Base-by-base conservation (phyloP, 1,284 basidiomycete genomes). In the Boletus nobilissimus region DNA sequence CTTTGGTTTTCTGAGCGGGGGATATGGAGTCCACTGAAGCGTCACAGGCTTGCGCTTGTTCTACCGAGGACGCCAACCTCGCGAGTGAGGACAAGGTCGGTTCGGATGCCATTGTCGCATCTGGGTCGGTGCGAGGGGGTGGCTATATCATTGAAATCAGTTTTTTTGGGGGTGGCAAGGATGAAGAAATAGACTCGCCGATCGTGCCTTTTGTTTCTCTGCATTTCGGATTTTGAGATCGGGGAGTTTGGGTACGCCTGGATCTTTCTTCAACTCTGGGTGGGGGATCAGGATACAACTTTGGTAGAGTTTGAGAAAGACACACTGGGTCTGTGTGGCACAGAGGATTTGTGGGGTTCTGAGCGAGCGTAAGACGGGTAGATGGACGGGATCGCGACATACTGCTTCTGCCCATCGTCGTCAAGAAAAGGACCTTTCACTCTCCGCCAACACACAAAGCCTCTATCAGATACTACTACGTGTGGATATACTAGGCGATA, bases 241-340 rank as follows among this genome's bases (percentile, higher is more conserved):
- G 24, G 94, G 94, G 1, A 97, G 89, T 81, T 92, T 92, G 9
- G 96, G 95, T 2, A 97, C 88, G 29, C 95, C 95, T 64, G 94
- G 94, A 84, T 96, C 95, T 83, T 95, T 96, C 87, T 94, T 96
- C 48, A 95, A 87, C 82, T 94, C 95, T 96, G 76, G 1, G 71
- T 34, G 67, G 79, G 54, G 38, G n/a, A 64, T 48, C 39, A 64
- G 40, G 34, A 40, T 22, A 69, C 36, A 57, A 46, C 29, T 68
- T 51, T 65, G 60, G 19, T 73, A 40, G 62, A 36, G 38, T 72
- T 51, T n/a, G 22, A 19, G 43, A 60, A 32, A 36, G 39, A 81
- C 88, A 70, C 79, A 93, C 92, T 93, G n/a, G 90, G 87, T 86
- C 89, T 93, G 24, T 88, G 86, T 36, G 90, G 91, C 34, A 93